A percentile compares a stretch with the other conserved stretches of the same genome.
These are phyloP conservation scores for Aegilops tauschii DNA, from an alignment of 176 grass and related monocot species.

Conservation along the genomic window DNA sequence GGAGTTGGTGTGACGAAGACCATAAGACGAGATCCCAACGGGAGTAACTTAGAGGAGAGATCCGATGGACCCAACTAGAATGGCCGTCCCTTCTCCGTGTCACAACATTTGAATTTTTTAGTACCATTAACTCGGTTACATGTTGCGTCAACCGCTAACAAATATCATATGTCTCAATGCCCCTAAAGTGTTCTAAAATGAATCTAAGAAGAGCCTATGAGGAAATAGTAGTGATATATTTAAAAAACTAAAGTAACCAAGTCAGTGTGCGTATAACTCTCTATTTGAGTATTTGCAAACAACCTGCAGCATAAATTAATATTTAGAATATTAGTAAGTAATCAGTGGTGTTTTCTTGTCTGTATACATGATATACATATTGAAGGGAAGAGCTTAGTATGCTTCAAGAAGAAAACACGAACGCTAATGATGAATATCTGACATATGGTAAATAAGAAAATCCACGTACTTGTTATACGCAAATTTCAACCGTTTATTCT, in stretches of 20 bases:
- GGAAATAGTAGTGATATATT: not conserved
- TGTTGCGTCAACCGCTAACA: no score
- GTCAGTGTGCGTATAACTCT: conserved; percentile 50
- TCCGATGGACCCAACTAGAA: no score
- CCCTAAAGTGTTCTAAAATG: not conserved
- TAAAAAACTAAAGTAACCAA: conserved; percentile 41
- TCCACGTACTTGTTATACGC: conserved; percentile 59
- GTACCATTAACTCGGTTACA: no score
- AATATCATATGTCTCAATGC: no score
- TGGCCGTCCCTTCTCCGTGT: no score
- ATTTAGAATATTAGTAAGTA: conserved; percentile 19
- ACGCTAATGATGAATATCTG: not conserved
- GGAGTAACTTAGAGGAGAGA: no score
- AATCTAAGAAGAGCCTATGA: not conserved
- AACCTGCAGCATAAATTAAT: conserved; percentile 50
- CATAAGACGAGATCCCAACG: no score
- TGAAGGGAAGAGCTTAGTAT: not conserved
- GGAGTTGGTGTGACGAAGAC: no score
- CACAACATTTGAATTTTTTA: no score
- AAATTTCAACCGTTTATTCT: conserved; percentile 52
- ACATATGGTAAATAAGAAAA: not conserved
- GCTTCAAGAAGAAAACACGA: not conserved
- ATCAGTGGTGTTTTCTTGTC: not conserved
- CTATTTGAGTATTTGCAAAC: conserved; percentile 51
- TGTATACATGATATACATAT: not conserved